Evolutionary conservation across 2,329 filamentous ascomycete species (phyloP).

Genomic region (Alternaria gaisen): DNA sequence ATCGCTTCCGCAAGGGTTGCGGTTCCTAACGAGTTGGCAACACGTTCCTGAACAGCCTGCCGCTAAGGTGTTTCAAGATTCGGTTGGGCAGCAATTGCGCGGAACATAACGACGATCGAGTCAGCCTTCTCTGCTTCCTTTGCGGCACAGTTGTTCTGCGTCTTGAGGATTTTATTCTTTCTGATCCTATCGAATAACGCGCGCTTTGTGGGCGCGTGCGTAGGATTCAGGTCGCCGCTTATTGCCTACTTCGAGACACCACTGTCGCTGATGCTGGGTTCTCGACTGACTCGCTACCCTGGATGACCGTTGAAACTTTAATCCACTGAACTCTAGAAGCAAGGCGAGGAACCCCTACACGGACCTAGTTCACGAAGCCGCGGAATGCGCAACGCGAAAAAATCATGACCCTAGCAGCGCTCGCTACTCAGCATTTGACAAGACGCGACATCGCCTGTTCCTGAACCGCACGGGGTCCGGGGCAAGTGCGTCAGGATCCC

Average conservation of each 20-base stretch:
- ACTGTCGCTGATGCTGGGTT: constrained; percentile 4
- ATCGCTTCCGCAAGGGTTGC: constrained; percentile 16
- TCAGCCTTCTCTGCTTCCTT: constrained; percentile 18
- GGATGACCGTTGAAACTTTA: constrained; percentile 31
- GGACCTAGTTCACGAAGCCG: constrained; percentile 11
- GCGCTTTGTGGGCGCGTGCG: constrained; percentile 33
- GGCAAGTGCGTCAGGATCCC: constrained; percentile 10
- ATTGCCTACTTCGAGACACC: constrained; percentile 12
- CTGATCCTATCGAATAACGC: constrained; percentile 30
- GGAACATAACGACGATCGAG: constrained; percentile 18
- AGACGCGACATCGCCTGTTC: constrained; percentile 13
- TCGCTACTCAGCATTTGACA: constrained; percentile 14
- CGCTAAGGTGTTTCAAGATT: constrained; percentile 24
- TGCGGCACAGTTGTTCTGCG: constrained; percentile 21
- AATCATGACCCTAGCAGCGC: constrained; percentile 19
- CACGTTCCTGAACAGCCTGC: constrained; percentile 24
- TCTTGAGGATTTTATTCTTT: constrained; percentile 15
- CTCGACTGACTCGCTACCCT: constrained; percentile 27
- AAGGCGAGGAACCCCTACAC: constrained; percentile 15
- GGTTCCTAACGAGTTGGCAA: constrained; percentile 19
- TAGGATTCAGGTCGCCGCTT: constrained; percentile 20
- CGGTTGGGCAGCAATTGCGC: constrained; percentile 21
- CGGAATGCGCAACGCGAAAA: constrained; percentile 13
- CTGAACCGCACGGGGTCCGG: constrained; percentile 12
- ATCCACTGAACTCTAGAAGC: constrained; percentile 18